Conservation (phyloP, 768 basidiomycete species). For the Mycena albidolilacea region DNA sequence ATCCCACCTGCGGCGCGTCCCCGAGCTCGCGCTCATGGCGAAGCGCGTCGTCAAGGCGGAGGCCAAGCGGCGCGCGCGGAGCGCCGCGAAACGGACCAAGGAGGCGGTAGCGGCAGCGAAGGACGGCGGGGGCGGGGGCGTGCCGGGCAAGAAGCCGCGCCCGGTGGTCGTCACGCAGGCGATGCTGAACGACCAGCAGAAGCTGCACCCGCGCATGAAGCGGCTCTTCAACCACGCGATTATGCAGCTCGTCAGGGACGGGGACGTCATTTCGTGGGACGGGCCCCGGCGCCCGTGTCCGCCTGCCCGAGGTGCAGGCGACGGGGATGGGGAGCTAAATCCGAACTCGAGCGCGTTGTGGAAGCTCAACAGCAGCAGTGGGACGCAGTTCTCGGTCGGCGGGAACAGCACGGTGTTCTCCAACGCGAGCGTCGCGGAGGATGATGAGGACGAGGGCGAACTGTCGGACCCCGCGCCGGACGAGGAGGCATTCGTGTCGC, state of each 20-base stretch:
- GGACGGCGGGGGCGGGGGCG: neutral
- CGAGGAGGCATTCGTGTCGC: conserved; percentile 79
- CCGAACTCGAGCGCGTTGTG: conserved; percentile 60
- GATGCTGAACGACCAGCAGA: conserved; percentile 41
- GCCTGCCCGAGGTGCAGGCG: conserved; percentile 25
- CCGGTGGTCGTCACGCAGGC: conserved; percentile 13
- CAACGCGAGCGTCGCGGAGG: conserved; percentile 44
- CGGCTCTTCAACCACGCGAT: conserved; percentile 79
- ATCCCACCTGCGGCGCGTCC: conserved; percentile 83
- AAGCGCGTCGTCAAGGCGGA: conserved; percentile 76
- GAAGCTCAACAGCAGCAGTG: conserved; percentile 53
- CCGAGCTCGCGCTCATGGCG: conserved; percentile 78
- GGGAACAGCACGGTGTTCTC: conserved; percentile 50
- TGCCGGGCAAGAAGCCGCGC: conserved; percentile 10
- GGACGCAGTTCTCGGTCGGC: conserved; percentile 43
- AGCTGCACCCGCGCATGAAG: conserved; percentile 67
- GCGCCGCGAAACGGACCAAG: conserved; percentile 61
- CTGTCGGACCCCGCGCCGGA: conserved; percentile 73
- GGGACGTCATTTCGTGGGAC: conserved; percentile 83
- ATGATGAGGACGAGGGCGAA: conserved; percentile 58
- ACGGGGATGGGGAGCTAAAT: conserved; percentile 34
- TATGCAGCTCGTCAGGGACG: conserved; percentile 75
- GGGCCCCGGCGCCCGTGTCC: conserved; percentile 64
- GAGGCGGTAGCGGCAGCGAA: conserved; percentile 38
- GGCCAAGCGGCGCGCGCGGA: conserved; percentile 65